Evolutionary conservation across 73 alveolate species (phyloP).

Genomic region (Uronychia binucleata): DNA sequence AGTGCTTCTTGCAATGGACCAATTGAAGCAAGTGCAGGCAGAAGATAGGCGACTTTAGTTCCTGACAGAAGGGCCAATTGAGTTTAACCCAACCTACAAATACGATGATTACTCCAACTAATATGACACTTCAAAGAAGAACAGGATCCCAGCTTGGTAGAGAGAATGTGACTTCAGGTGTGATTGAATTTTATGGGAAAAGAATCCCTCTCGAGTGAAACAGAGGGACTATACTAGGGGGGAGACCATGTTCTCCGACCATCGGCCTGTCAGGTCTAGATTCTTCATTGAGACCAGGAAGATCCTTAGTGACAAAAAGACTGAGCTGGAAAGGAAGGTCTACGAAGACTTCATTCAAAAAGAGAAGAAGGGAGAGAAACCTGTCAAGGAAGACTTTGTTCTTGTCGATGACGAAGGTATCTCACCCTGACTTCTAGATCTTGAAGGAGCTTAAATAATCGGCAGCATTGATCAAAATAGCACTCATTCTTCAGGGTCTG

Average conservation of each 20-base stretch:
- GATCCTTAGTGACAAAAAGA: neutral
- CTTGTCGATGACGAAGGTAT: neutral
- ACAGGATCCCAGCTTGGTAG: conserved; percentile 95
- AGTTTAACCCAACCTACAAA: conserved; percentile 94
- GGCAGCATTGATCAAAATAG: no score
- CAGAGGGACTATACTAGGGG: conserved; percentile 75
- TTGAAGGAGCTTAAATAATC: no score
- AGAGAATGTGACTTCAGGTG: conserved; percentile 19
- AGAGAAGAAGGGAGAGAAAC: neutral
- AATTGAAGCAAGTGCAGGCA: conserved; percentile 65
- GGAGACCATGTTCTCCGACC: conserved; percentile 88
- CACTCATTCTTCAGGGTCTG: no score
- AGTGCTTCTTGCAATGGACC: conserved; percentile 71
- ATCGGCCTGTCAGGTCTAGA: conserved; percentile 75
- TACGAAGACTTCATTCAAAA: neutral
- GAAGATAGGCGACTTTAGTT: conserved; percentile 67
- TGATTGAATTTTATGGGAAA: conserved; percentile 88
- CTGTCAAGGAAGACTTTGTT: neutral
- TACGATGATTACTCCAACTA: conserved; percentile 64
- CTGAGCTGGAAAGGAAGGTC: neutral
- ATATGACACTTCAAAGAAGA: conserved; percentile 81
- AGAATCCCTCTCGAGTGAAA: conserved; percentile 19
- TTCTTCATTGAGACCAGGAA: neutral
- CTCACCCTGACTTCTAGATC: neutral
- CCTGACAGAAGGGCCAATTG: conserved; percentile 85